These are phyloP conservation scores for Paraglomus brasilianum DNA, from an alignment of 192 early-diverging fungal genomes.

Conservation along the genomic window DNA sequence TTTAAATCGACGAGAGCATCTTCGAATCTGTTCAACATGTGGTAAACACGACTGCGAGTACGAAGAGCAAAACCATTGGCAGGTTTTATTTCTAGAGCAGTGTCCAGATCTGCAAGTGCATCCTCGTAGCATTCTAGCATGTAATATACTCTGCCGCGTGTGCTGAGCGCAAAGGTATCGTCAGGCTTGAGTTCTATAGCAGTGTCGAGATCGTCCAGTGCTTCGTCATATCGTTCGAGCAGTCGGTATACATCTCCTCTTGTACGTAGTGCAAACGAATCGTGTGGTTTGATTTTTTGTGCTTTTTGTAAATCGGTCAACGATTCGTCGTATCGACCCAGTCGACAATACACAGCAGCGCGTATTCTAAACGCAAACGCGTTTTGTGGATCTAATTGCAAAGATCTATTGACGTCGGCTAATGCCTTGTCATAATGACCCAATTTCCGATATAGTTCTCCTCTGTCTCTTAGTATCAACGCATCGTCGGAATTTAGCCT, in stretches of 20 bases:
- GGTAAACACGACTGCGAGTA: conserved; percentile 2
- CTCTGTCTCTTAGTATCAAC: not conserved
- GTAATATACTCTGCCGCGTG: conserved; percentile 12
- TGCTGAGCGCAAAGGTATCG: not conserved
- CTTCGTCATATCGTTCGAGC: conserved; percentile 11
- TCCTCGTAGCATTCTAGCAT: conserved; percentile 15
- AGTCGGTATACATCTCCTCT: not conserved
- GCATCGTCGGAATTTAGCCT: not conserved
- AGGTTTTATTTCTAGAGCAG: not conserved
- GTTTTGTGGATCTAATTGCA: conserved; percentile 13
- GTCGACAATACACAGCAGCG: not conserved
- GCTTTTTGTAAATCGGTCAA: conserved; percentile 4
- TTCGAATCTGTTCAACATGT: not conserved
- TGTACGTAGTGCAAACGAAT: not conserved
- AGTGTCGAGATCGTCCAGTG: conserved; percentile 5
- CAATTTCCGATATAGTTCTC: not conserved
- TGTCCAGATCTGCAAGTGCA: not conserved
- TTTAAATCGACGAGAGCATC: not conserved
- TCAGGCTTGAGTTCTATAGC: not conserved
- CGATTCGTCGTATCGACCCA: not conserved
- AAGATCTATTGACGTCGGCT: not conserved
- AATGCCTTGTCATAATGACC: conserved; percentile 3
- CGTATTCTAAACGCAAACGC: not conserved
- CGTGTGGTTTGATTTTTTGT: not conserved
- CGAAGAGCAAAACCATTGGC: conserved; percentile 8